phyloP scores from a whole-genome alignment of 495 filamentous ascomycete species.

The Penicillium salamii region DNA sequence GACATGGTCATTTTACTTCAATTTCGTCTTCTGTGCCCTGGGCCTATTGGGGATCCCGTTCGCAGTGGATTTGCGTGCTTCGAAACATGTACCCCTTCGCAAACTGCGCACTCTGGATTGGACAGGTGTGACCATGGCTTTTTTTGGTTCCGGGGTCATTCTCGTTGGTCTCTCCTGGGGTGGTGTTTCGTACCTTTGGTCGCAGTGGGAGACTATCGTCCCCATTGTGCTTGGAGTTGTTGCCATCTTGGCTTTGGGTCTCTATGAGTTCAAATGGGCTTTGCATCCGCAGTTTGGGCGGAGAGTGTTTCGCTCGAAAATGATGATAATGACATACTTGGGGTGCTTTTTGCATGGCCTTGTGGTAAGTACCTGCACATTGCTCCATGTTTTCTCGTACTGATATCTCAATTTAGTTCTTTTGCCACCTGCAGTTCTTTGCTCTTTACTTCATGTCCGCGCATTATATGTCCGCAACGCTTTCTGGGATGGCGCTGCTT shows the following conservation, averaged over 20 bases:
- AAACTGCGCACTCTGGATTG: constrained; percentile 35
- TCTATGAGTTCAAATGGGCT: constrained; percentile 47
- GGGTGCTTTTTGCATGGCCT: constrained; percentile 51
- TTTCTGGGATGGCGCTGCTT: constrained; percentile 59
- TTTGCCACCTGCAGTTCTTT: constrained; percentile 55
- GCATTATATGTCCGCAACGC: constrained; percentile 49
- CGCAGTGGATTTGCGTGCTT: constrained; percentile 29
- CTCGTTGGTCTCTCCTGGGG: constrained; percentile 38
- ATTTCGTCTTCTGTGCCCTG: constrained; percentile 38
- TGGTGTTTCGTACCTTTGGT: constrained; percentile 33
- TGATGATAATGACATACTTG: constrained; percentile 37
- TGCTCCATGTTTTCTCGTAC: not conserved
- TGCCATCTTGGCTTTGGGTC: constrained; percentile 38
- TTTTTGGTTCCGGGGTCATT: constrained; percentile 26
- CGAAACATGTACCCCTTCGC: constrained; percentile 23
- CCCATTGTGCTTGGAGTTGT: constrained; percentile 52
- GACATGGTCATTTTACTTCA: constrained; percentile 45
- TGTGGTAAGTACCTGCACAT: constrained; percentile 39
- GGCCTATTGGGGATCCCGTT: constrained; percentile 36
- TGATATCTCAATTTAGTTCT: constrained; percentile 24
- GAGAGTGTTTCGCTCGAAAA: constrained; percentile 45
- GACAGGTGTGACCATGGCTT: constrained; percentile 32
- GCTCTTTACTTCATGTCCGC: constrained; percentile 64
- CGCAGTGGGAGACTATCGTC: constrained; percentile 41
- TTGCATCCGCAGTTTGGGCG: constrained; percentile 53